These are phyloP conservation scores for Leccinellum rugosiceps DNA, from an alignment of 768 basidiomycete genomes.

Conservation along the genomic window DNA sequence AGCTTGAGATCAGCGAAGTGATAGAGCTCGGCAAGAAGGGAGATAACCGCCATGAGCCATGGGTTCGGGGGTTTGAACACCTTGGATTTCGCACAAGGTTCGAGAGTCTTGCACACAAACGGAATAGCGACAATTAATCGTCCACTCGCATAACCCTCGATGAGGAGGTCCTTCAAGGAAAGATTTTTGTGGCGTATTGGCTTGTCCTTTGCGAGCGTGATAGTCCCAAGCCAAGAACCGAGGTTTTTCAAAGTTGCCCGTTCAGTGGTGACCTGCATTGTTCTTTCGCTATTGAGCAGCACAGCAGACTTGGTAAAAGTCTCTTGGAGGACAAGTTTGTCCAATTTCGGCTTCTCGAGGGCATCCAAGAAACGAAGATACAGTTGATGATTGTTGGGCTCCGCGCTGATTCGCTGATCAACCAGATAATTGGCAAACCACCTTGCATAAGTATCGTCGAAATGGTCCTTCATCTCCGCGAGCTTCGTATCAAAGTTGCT, in stretches of 20 bases:
- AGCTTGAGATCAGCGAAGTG: conserved; percentile 94
- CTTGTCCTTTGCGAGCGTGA: conserved; percentile 88
- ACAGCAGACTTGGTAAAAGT: conserved; percentile 83
- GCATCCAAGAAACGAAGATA: conserved; percentile 93
- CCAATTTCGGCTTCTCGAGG: conserved; percentile 62
- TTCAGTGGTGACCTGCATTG: conserved; percentile 81
- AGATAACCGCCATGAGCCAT: conserved; percentile 95
- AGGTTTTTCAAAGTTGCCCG: conserved; percentile 89
- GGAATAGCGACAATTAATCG: conserved; percentile 93
- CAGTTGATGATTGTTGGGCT: conserved; percentile 94
- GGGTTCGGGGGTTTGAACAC: conserved; percentile 97
- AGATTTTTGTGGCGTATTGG: conserved; percentile 93
- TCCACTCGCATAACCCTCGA: conserved; percentile 92
- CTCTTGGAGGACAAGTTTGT: conserved; percentile 86
- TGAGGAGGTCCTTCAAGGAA: conserved; percentile 94
- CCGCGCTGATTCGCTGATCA: conserved; percentile 90
- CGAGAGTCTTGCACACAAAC: conserved; percentile 96
- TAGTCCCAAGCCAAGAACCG: conserved; percentile 89
- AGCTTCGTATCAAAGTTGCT: conserved; percentile 90
- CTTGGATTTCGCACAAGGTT: conserved; percentile 83
- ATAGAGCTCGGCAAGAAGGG: conserved; percentile 92
- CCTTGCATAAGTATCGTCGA: conserved; percentile 77
- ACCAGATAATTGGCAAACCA: conserved; percentile 99
- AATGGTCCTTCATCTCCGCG: conserved; percentile 79
- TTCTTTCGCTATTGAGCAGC: conserved; percentile 89